Evolutionary conservation across 495 filamentous ascomycete species (phyloP).

Genomic region (Xylaria acuta): DNA sequence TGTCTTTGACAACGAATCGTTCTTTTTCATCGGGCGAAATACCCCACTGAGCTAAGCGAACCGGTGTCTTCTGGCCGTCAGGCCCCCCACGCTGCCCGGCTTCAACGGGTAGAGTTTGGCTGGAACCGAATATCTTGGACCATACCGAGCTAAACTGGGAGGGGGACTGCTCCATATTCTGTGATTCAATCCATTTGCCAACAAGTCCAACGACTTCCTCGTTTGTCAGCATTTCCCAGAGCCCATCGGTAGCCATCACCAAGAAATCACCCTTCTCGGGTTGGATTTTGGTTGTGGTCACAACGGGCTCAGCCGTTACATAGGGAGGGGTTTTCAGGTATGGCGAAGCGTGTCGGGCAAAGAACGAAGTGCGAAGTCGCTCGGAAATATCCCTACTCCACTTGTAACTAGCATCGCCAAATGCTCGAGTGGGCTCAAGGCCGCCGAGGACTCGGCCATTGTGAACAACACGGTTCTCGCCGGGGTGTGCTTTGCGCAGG

Average conservation of each 20-base stretch:
- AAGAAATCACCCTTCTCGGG: constrained; percentile 92
- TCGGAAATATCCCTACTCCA: constrained; percentile 86
- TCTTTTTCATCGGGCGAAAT: constrained; percentile 69
- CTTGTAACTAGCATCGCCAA: constrained; percentile 96
- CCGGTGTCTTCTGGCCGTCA: constrained; percentile 71
- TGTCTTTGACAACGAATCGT: constrained; percentile 92
- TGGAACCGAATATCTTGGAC: constrained; percentile 62
- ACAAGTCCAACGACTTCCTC: constrained; percentile 98
- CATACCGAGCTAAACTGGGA: constrained; percentile 56
- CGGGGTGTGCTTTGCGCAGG: constrained; percentile 83
- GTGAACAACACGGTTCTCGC: constrained; percentile 80
- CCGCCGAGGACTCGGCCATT: constrained; percentile 92
- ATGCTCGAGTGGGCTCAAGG: constrained; percentile 89
- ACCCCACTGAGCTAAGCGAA: constrained; percentile 85
- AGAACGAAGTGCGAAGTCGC: constrained; percentile 81
- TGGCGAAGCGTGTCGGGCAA: constrained; percentile 75
- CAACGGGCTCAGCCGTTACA: constrained; percentile 93
- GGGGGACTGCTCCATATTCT: constrained; percentile 51
- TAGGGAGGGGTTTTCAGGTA: constrained; percentile 91
- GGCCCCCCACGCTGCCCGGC: constrained; percentile 36
- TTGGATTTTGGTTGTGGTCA: constrained; percentile 94
- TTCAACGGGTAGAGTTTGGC: constrained; percentile 65
- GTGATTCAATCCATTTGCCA: constrained; percentile 92
- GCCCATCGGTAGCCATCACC: constrained; percentile 93
- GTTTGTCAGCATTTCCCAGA: constrained; percentile 99